Base-by-base conservation (phyloP, 805 yeast genomes). In the Clavispora carvajalis region DNA sequence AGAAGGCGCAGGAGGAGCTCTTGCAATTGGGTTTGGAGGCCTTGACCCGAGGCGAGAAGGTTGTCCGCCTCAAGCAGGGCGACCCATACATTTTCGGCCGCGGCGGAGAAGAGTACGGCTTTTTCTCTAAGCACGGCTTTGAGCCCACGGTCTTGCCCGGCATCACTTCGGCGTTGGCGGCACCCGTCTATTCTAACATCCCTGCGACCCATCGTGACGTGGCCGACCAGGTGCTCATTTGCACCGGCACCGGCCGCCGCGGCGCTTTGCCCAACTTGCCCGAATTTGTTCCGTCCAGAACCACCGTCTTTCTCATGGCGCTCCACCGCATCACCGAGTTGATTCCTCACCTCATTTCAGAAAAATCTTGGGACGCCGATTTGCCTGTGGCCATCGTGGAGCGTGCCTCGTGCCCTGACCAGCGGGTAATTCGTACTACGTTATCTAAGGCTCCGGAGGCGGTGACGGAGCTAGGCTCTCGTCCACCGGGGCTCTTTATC, bases 31-130 rank as follows among this genome's bases (percentile, higher is more conserved):
- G 96, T 0, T 62, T 91, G 13, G 73, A 72, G 24, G 82, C 80
- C 0, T 59, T 88, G 19, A 48, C 68, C 21, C 60, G 71, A 38
- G 96, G 96, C 12, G 72, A 77, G 53, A 79, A 77, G 41, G 96
- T 91, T 1, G 95, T 91, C 3, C 71, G 98, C 43, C 73, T 91
- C 50, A 91, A 91, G 60, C 98, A 91, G 63, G 98, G 98, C 24
- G 98, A 91, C 59, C 98, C 98, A 8, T 91, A 88, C 60, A 85
- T 91, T 23, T 91, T 87, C 59, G 98, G 98, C 3, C 78, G 98
- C 47, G 98, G 98, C 33, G 96, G 96, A 30, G 98, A 91, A 63
- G 98, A 91, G 55, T 86, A 61, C 58, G 53, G 77, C 8, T 90
- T 70, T 57, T 91, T 91, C 61, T 54, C 71, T 22, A 53, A 69